Conservation (phyloP, 2,329 filamentous ascomycete genomes). For the Aspergillus candidus region DNA sequence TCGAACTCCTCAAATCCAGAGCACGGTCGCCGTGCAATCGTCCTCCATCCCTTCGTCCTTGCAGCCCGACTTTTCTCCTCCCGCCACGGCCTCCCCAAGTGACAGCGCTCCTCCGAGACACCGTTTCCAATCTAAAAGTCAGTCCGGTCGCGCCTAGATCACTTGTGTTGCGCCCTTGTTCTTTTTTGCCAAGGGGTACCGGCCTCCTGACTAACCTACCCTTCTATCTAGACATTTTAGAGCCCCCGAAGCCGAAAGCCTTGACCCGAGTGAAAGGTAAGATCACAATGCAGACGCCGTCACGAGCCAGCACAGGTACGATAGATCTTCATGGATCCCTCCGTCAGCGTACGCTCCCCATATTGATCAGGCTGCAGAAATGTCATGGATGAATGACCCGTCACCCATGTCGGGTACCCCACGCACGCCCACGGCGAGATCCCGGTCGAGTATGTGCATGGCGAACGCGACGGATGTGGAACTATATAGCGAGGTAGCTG, state of each 20-base stretch:
- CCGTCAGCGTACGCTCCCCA: neutral
- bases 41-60: constrained; percentile 18
- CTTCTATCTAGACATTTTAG: constrained; percentile 14
- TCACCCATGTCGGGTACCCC: constrained; percentile 19
- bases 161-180: constrained; percentile 1
- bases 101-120: constrained; percentile 15
- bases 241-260: constrained; percentile 24
- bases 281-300: constrained; percentile 27
- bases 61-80: constrained; percentile 19
- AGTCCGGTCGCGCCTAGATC: constrained; percentile 6
- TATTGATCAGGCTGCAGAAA: constrained; percentile 16
- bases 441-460: constrained; percentile 3
- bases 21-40: constrained; percentile 19
- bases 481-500: constrained; percentile 1
- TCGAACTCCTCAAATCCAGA: constrained; percentile 19
- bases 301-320: constrained; percentile 18
- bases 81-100: constrained; percentile 11
- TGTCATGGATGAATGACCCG: constrained; percentile 27
- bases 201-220: neutral
- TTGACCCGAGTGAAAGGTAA: constrained; percentile 28
- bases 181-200: constrained; percentile 7
- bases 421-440: constrained; percentile 12
- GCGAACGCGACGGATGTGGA: constrained; percentile 1
- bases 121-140: constrained; percentile 18
- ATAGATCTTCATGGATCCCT: neutral